phyloP scores from a whole-genome alignment of 2,329 filamentous ascomycete species.

The Calonectria multiphialidica region DNA sequence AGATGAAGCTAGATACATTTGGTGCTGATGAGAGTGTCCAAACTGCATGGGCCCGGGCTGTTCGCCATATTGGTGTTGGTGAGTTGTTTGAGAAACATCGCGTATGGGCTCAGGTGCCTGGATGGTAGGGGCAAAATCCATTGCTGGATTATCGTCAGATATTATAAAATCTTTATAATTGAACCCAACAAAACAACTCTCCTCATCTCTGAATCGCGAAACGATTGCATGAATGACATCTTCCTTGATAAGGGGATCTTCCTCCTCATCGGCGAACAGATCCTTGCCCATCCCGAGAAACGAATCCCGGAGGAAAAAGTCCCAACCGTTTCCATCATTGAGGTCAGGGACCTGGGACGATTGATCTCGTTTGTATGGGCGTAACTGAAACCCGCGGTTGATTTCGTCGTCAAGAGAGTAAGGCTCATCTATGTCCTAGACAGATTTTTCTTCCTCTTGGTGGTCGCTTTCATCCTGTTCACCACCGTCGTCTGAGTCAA shows the following conservation, averaged over 20 bases:
- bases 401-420: conserved; percentile 49
- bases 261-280: conserved; percentile 37
- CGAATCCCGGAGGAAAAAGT: conserved; percentile 40
- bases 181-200: conserved; percentile 5
- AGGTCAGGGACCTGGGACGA: conserved; percentile 26
- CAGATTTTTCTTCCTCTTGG: conserved; percentile 28
- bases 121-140: background rate
- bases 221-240: background rate
- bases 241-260: conserved; percentile 26
- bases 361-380: conserved; percentile 27
- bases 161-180: background rate
- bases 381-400: conserved; percentile 47
- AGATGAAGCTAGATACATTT: background rate
- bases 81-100: background rate
- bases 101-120: background rate
- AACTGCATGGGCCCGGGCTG: background rate
- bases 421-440: background rate
- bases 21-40: background rate
- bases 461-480: background rate
- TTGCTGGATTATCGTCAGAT: background rate
- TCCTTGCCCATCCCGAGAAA: conserved; percentile 34
- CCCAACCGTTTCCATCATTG: conserved; percentile 41
- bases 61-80: background rate
- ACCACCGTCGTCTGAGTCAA: background rate
- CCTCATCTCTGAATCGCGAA: background rate